phyloP scores from a whole-genome alignment of 306 rosid genomes.

The Acacia confusa region DNA sequence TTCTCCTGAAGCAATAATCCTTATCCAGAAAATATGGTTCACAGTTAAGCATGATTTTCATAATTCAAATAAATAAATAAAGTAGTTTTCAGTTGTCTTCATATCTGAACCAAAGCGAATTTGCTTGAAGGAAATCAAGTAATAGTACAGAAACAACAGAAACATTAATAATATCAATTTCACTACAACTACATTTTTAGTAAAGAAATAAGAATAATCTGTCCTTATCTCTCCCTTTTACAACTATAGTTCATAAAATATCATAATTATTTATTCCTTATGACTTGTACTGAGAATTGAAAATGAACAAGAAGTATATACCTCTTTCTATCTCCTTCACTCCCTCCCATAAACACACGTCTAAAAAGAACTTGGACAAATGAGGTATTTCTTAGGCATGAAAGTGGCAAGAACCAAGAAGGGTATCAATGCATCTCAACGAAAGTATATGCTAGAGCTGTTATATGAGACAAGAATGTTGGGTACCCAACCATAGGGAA shows the following conservation, averaged over 20 bases:
- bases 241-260: not conserved
- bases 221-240: not conserved
- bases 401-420: too few species aligned
- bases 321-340: not conserved
- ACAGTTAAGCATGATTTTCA: slow-evolving; percentile 9
- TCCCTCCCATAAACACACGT: not conserved
- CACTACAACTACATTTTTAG: not conserved
- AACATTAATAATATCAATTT: not conserved
- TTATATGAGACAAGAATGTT: too few species aligned
- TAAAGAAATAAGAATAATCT: not conserved
- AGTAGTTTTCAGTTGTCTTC: not conserved
- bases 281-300: not conserved
- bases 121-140: not conserved
- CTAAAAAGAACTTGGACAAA: too few species aligned
- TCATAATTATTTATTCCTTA: not conserved
- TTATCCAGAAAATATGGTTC: not conserved
- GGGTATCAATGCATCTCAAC: too few species aligned
- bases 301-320: not conserved
- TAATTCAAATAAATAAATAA: not conserved
- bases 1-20: slow-evolving; percentile 6
- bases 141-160: not conserved
- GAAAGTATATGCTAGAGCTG: too few species aligned
- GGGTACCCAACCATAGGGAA: too few species aligned
- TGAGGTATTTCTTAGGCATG: too few species aligned
- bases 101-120: not conserved